These are phyloP conservation scores for Thielaviopsis musarum DNA, from an alignment of 2,329 filamentous ascomycete species.

Conservation along the genomic window DNA sequence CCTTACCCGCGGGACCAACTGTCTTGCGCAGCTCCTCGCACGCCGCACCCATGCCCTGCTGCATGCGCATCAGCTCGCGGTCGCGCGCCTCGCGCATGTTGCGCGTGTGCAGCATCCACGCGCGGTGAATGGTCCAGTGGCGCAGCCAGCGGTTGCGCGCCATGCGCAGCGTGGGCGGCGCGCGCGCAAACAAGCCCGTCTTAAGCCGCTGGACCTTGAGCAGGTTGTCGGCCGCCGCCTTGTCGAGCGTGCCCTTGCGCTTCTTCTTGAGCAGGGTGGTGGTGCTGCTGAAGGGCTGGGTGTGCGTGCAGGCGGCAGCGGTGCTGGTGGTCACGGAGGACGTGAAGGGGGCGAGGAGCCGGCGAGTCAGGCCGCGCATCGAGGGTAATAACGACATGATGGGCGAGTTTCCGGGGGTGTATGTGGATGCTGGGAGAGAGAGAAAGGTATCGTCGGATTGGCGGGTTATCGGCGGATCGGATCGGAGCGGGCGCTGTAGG, in stretches of 20 bases:
- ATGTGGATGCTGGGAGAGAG: neutral
- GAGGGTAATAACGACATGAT: conserved; percentile 8
- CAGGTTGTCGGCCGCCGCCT: conserved; percentile 15
- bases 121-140: conserved; percentile 98
- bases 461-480: neutral
- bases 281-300: conserved; percentile 18
- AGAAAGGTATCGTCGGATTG: neutral
- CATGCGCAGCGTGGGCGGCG: conserved; percentile 62
- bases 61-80: conserved; percentile 58
- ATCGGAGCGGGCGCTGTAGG: neutral
- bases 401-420: neutral
- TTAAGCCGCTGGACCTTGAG: conserved; percentile 26
- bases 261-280: conserved; percentile 17
- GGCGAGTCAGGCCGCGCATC: conserved; percentile 7
- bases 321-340: neutral
- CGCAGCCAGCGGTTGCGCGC: conserved; percentile 73
- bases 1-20: conserved; percentile 36
- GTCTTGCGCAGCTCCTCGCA: conserved; percentile 65
- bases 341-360: conserved; percentile 4
- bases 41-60: conserved; percentile 66
- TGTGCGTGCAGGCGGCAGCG: neutral
- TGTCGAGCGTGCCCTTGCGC: conserved; percentile 16
- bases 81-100: conserved; percentile 47
- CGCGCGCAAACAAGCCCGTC: conserved; percentile 31
- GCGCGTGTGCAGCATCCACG: conserved; percentile 68